A percentile compares a stretch with the other conserved stretches of the same genome.
phyloP scores from a whole-genome alignment of 768 basidiomycete species.

The Cubamyces sp. region DNA sequence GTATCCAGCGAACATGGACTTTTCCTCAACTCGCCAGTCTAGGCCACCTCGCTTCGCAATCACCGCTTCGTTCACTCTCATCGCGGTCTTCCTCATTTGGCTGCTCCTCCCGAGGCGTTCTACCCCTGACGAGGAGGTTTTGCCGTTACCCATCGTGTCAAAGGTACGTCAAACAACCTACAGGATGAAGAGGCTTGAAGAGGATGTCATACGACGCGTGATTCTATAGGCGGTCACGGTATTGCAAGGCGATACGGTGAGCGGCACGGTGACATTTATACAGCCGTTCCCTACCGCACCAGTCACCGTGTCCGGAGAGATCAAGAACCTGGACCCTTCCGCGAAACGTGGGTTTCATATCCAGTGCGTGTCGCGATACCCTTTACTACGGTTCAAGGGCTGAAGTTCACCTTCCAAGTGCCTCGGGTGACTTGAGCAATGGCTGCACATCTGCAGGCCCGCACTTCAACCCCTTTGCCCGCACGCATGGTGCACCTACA shows the following conservation, averaged over 20 bases:
- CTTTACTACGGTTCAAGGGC: no score
- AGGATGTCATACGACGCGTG: background rate
- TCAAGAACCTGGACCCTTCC: constrained; percentile 61
- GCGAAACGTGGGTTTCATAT: constrained; percentile 77
- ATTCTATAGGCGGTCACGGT: constrained; percentile 56
- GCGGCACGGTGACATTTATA: constrained; percentile 68
- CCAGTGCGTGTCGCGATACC: constrained; percentile 53
- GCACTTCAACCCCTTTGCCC: constrained; percentile 76
- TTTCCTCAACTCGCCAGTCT: constrained; percentile 16
- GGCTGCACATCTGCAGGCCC: constrained; percentile 72
- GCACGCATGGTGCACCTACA: constrained; percentile 66
- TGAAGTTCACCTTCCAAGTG: background rate
- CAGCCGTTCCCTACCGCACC: constrained; percentile 54
- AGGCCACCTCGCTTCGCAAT: constrained; percentile 27
- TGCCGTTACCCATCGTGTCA: constrained; percentile 20
- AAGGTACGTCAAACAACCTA: constrained; percentile 12
- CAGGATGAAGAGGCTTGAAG: no score
- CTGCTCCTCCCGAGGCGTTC: constrained; percentile 21
- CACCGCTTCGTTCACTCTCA: constrained; percentile 27
- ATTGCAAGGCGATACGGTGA: constrained; percentile 64
- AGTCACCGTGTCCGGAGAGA: constrained; percentile 64
- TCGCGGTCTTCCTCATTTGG: constrained; percentile 29
- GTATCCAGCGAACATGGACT: constrained; percentile 11
- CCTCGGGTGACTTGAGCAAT: constrained; percentile 63
- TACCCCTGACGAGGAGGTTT: constrained; percentile 5